Evolutionary conservation across 495 filamentous ascomycete species (phyloP).

Genomic region (Usnea hakonensis): DNA sequence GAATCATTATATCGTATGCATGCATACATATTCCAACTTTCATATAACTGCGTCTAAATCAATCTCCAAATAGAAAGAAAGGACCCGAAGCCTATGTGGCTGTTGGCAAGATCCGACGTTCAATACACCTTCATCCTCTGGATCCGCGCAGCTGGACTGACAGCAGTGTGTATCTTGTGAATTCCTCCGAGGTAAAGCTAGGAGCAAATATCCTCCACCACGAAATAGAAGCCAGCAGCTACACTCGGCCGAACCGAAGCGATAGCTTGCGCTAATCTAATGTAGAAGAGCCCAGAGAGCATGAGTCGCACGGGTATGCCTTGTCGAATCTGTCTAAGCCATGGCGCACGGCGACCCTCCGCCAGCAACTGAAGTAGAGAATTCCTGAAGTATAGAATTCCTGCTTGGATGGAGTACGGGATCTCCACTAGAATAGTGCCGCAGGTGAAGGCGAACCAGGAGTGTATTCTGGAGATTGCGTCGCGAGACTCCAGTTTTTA

Average conservation of each 20-base stretch:
- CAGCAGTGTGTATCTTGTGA: slow-evolving; percentile 33
- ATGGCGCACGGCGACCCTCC: slow-evolving; percentile 45
- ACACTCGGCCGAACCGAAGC: slow-evolving; percentile 65
- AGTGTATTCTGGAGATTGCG: slow-evolving; percentile 46
- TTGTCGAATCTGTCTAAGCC: slow-evolving; percentile 40
- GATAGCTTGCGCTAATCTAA: slow-evolving; percentile 68
- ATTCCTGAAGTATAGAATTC: slow-evolving; percentile 41
- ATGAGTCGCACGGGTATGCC: slow-evolving; percentile 51
- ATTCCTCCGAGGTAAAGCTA: slow-evolving; percentile 49
- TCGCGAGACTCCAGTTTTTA: slow-evolving; percentile 51
- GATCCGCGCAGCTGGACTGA: slow-evolving; percentile 36
- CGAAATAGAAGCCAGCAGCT: slow-evolving; percentile 58
- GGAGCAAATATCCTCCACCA: slow-evolving; percentile 42
- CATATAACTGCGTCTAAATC: too few relatives aligned
- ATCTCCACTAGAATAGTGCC: slow-evolving; percentile 44
- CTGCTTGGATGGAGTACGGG: slow-evolving; percentile 45
- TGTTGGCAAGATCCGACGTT: too few relatives aligned
- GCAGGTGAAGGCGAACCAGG: slow-evolving; percentile 43
- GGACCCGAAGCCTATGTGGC: too few relatives aligned
- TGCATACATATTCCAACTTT: too few relatives aligned
- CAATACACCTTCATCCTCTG: too few relatives aligned
- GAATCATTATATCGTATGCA: too few relatives aligned
- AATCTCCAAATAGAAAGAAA: too few relatives aligned
- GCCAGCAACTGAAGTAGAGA: slow-evolving; percentile 42
- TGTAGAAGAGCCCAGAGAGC: slow-evolving; percentile 65